Percentiles rank a stretch among this genome's conserved stretches.
Evolutionary conservation across 2,329 filamentous ascomycete species (phyloP).

Genomic region (Venturia oleaginea): DNA sequence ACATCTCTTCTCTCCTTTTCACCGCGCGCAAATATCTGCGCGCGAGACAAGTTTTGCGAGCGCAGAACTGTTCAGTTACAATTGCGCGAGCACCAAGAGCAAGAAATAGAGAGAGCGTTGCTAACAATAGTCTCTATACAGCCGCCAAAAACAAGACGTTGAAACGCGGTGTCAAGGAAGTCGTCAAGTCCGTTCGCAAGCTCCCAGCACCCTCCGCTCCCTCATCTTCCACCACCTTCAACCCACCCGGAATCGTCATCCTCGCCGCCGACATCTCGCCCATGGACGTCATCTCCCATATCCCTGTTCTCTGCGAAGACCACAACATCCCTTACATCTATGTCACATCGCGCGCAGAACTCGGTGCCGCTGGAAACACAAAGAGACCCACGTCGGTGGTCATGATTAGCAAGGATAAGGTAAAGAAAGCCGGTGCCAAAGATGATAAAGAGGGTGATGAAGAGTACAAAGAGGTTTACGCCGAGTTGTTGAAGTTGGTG

Average conservation of each 20-base stretch:
- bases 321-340: slow-evolving; percentile 97
- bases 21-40: neutral
- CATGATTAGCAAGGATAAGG: slow-evolving; percentile 57
- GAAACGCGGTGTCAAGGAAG: slow-evolving; percentile 97
- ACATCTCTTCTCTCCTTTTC: slow-evolving; percentile 17
- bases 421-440: slow-evolving; percentile 41
- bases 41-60: neutral
- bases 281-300: slow-evolving; percentile 97
- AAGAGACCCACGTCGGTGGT: slow-evolving; percentile 96
- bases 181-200: slow-evolving; percentile 96
- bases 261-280: slow-evolving; percentile 96
- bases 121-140: slow-evolving; percentile 32
- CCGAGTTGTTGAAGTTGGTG: slow-evolving; percentile 49
- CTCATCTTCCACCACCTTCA: slow-evolving; percentile 43
- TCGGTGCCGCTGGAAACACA: slow-evolving; percentile 86
- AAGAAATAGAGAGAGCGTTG: neutral
- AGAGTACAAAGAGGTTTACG: slow-evolving; percentile 44
- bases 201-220: slow-evolving; percentile 57
- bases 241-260: slow-evolving; percentile 66
- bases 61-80: neutral
- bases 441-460: slow-evolving; percentile 37
- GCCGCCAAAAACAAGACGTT: slow-evolving; percentile 92
- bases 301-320: slow-evolving; percentile 96
- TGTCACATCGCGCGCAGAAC: slow-evolving; percentile 82
- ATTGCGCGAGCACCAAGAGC: neutral